These are phyloP conservation scores for Paecilomyces variotii DNA, from an alignment of 2,329 filamentous ascomycete genomes.

Conservation along the genomic window DNA sequence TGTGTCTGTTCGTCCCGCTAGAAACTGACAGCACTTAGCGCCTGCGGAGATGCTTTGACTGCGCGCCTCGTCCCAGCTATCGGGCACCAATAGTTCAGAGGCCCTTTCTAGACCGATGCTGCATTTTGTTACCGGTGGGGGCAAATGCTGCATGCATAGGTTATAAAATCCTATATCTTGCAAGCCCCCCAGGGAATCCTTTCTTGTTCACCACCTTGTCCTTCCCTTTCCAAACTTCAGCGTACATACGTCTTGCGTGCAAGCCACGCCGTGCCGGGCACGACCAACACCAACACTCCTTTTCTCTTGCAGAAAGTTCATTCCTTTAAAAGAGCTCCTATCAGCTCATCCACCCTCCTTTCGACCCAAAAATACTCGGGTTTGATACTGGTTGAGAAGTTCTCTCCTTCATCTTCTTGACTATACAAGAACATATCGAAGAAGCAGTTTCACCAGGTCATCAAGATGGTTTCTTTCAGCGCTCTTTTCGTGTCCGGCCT, in stretches of 20 bases:
- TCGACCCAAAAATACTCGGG: not conserved
- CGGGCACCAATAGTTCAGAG: not conserved
- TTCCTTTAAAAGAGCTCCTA: not conserved
- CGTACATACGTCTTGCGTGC: not conserved
- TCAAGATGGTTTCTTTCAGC: not conserved
- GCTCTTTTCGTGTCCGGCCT: constrained; percentile 1
- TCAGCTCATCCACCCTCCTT: not conserved
- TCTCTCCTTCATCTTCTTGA: not conserved
- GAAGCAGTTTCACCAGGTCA: not conserved
- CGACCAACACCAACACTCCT: not conserved
- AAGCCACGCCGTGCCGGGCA: not conserved
- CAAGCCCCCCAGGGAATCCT: not conserved
- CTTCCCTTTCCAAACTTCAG: not conserved
- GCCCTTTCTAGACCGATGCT: not conserved
- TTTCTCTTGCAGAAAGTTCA: not conserved
- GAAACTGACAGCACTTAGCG: too few relatives aligned
- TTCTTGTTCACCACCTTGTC: not conserved
- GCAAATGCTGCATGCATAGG: not conserved
- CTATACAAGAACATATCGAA: not conserved
- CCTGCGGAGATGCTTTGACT: not conserved
- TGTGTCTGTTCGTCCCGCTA: not conserved
- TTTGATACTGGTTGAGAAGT: not conserved
- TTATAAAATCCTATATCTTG: not conserved
- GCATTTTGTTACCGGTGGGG: not conserved
- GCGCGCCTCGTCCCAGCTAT: not conserved